These are phyloP conservation scores for Aspergillus sp. DNA, from an alignment of 2,329 filamentous ascomycete genomes.

Conservation along the genomic window DNA sequence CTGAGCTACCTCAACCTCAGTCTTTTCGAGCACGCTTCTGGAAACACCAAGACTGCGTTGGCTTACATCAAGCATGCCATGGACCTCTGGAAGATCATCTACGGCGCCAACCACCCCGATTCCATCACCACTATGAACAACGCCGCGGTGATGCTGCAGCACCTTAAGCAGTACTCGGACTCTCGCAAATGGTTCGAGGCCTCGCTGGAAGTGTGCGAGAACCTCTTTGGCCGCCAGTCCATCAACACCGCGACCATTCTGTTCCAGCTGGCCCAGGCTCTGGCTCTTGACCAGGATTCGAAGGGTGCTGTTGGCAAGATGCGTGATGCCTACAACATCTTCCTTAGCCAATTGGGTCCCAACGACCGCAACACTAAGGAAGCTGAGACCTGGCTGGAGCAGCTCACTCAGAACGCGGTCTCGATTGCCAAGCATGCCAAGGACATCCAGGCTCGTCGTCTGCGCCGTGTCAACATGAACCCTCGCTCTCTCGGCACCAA, in stretches of 20 bases:
- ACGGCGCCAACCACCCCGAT: conserved; percentile 89
- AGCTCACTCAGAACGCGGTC: conserved; percentile 93
- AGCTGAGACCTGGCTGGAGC: conserved; percentile 93
- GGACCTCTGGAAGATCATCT: conserved; percentile 95
- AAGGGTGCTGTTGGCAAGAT: conserved; percentile 90
- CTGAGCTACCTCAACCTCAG: conserved; percentile 95
- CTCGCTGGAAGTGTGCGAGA: conserved; percentile 83
- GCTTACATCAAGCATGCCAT: conserved; percentile 89
- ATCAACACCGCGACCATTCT: conserved; percentile 92
- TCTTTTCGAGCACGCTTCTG: conserved; percentile 87
- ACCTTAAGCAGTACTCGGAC: conserved; percentile 90
- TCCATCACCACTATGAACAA: conserved; percentile 99
- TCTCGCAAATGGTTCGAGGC: conserved; percentile 97
- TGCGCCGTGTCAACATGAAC: conserved; percentile 71
- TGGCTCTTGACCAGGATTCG: conserved; percentile 93
- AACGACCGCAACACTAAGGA: conserved; percentile 98
- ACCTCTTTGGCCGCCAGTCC: conserved; percentile 83
- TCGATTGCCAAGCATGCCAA: conserved; percentile 92
- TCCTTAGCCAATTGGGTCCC: conserved; percentile 80
- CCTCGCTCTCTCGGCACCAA: conserved; percentile 59
- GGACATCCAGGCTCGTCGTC: conserved; percentile 73
- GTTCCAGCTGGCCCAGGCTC: conserved; percentile 94
- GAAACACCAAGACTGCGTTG: conserved; percentile 86
- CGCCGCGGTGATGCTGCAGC: conserved; percentile 96
- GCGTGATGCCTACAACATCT: conserved; percentile 96